Conservation (phyloP, 2,329 filamentous ascomycete genomes). For the Cyphellophora attinorum region DNA sequence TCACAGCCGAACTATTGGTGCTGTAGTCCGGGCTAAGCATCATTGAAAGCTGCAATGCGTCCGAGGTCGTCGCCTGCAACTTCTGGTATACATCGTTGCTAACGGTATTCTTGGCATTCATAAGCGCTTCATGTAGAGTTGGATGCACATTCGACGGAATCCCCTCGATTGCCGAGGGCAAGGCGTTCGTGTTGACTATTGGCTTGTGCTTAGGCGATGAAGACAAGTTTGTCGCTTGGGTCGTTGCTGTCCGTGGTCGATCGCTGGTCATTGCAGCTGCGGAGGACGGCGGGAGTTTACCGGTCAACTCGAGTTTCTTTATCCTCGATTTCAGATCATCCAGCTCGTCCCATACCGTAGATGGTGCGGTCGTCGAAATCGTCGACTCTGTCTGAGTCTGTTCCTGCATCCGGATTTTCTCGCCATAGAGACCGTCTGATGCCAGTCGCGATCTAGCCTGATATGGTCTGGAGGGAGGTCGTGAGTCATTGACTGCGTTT, state of each 20-base stretch:
- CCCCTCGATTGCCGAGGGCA: constrained; percentile 34
- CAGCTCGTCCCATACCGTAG: constrained; percentile 94
- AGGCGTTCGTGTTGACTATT: constrained; percentile 29
- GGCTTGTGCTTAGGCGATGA: constrained; percentile 68
- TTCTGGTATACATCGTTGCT: constrained; percentile 64
- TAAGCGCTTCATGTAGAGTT: constrained; percentile 68
- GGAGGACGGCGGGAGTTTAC: constrained; percentile 75
- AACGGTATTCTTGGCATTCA: constrained; percentile 64
- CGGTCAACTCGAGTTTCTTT: constrained; percentile 77
- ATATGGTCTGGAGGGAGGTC: constrained; percentile 6
- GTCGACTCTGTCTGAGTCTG: constrained; percentile 62
- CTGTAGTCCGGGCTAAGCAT: constrained; percentile 45
- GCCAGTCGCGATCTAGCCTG: constrained; percentile 19
- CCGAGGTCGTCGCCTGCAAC: constrained; percentile 69
- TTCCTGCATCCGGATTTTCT: constrained; percentile 26
- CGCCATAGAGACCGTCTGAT: constrained; percentile 19
- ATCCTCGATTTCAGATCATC: constrained; percentile 93
- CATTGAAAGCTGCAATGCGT: constrained; percentile 68
- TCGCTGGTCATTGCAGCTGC: constrained; percentile 74
- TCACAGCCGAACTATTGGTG: constrained; percentile 33
- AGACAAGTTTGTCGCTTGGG: constrained; percentile 81
- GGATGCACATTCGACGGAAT: constrained; percentile 51
- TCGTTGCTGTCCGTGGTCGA: constrained; percentile 80
- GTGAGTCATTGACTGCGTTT: constrained; percentile 12
- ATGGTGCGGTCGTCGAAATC: constrained; percentile 76